Evolutionary conservation across 2,329 filamentous ascomycete genomes (phyloP), one percentile per base, ranked within the genome.

Genomic region (Stagonosporopsis vannaccii): DNA sequence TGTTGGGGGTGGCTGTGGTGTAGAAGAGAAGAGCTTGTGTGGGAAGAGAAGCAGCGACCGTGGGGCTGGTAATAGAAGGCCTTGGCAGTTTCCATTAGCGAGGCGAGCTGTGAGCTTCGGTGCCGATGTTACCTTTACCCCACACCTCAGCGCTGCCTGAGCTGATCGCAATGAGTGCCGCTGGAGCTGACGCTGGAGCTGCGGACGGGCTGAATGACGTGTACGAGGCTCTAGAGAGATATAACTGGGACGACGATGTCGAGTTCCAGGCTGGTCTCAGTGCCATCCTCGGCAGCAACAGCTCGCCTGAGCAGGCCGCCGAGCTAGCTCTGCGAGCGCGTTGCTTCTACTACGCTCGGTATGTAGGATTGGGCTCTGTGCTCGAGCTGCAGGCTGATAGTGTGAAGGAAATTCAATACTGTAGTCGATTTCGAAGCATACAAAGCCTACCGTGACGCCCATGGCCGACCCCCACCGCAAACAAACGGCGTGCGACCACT

Each of bases 221-320:
- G 56, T 90, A 85, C 72, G 76, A 79, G 54, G 83, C 87, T 59
- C 84, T 91, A 46, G 86, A 90, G 66, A 76, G 77, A 22, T 91
- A 91, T 68, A 81, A 84, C 17, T 92, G 89, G 89, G 81, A 81
- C 57, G 82, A 83, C 59, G 89, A 92, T 74, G 79, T 81, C 47
- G 85, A 86, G 61, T 92, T 91, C 68, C 86, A 90, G 77, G 86
- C 83, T 43, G 88, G 87, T 44, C 81, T 90, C 43, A 78, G 80
- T 59, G 86, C 87, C 56, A 90, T 90, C 61, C 80, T 90, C 43
- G 86, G 86, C 58, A 81, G 77, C 20, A 79, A 83, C 52, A 81
- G 82, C 73, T 72, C 83, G 66, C 75, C 85, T 61, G 75, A 85
- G 70, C 76, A 85, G 76, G 67, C 80, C 51, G 69, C 82, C 67